Conservation (phyloP, 495 filamentous ascomycete genomes). For the Neurospora tetraspora region DNA sequence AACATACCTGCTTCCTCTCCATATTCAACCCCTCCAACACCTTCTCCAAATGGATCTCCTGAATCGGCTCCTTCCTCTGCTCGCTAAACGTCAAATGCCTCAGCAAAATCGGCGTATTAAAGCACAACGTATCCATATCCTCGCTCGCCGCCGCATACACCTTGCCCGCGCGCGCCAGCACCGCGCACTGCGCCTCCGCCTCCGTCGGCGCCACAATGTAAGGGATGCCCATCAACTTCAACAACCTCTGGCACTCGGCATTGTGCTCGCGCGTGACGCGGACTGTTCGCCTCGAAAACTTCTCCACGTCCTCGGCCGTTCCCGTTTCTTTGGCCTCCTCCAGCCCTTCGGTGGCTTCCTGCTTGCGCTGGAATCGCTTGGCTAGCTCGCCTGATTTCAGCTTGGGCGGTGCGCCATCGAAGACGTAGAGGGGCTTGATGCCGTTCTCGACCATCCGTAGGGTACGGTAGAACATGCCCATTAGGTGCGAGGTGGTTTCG, state of each 20-base stretch:
- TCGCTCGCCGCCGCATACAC: constrained; percentile 95
- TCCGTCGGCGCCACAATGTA: constrained; percentile 94
- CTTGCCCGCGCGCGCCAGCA: constrained; percentile 81
- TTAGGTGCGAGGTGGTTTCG: constrained; percentile 93
- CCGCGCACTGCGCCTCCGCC: constrained; percentile 93
- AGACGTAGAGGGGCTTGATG: constrained; percentile 96
- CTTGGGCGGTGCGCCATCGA: constrained; percentile 93
- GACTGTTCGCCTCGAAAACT: constrained; percentile 91
- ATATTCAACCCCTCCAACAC: constrained; percentile 77
- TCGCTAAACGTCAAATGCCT: constrained; percentile 94
- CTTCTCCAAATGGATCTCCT: constrained; percentile 80
- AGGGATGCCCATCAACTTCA: constrained; percentile 92
- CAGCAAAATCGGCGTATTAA: constrained; percentile 81
- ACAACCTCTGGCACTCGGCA: constrained; percentile 77
- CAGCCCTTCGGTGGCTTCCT: constrained; percentile 75
- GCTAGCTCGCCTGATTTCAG: constrained; percentile 94
- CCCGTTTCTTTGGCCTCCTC: constrained; percentile 97
- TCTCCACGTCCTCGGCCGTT: constrained; percentile 93
- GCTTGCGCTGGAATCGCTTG: constrained; percentile 84
- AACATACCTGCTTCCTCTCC: constrained; percentile 66
- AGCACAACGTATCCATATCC: constrained; percentile 99
- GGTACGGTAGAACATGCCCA: constrained; percentile 99
- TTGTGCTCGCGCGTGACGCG: constrained; percentile 96
- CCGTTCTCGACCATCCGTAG: constrained; percentile 97
- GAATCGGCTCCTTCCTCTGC: constrained; percentile 93